A percentile compares a stretch with the other conserved stretches of the same genome.
Evolutionary conservation across 108 stramenopile species (phyloP).

Genomic region (Discostella pseudostelligera): DNA sequence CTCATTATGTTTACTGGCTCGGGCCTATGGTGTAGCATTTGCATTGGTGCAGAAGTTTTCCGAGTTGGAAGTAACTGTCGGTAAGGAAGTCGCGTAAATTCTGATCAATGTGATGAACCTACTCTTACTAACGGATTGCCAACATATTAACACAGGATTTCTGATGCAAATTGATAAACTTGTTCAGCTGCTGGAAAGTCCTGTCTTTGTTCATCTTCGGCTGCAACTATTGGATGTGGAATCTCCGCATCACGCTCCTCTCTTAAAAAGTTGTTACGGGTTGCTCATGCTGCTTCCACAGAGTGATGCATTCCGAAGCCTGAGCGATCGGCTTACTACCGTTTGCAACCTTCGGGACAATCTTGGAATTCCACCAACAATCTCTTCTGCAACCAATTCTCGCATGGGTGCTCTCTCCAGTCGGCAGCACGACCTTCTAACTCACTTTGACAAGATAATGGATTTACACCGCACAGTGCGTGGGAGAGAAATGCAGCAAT

Average conservation of each 20-base stretch:
- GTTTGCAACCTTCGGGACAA: slow-evolving; percentile 89
- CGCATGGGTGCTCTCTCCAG: background rate
- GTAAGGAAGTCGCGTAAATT: slow-evolving; percentile 10
- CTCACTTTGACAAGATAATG: slow-evolving; percentile 45
- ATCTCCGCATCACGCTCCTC: slow-evolving; percentile 77
- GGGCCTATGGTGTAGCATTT: slow-evolving; percentile 93
- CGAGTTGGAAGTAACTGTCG: slow-evolving; percentile 92
- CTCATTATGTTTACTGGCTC: slow-evolving; percentile 93
- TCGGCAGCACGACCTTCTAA: slow-evolving; percentile 32
- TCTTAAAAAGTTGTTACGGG: slow-evolving; percentile 94
- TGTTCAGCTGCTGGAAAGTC: slow-evolving; percentile 96
- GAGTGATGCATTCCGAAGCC: slow-evolving; percentile 85
- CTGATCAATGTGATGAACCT: background rate
- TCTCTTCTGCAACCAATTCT: slow-evolving; percentile 3
- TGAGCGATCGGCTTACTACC: slow-evolving; percentile 83
- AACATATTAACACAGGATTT: slow-evolving; percentile 38
- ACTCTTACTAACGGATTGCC: background rate
- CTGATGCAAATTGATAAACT: slow-evolving; percentile 98
- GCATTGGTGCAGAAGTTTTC: slow-evolving; percentile 88
- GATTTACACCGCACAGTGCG: slow-evolving; percentile 42
- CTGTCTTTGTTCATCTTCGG: slow-evolving; percentile 95
- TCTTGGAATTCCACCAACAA: slow-evolving; percentile 58
- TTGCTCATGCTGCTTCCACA: slow-evolving; percentile 95
- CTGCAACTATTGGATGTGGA: slow-evolving; percentile 94
- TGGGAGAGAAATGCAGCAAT: slow-evolving; percentile 33